Evolutionary conservation across 768 basidiomycete genomes (phyloP), one percentile per base, ranked within the genome.

Genomic region (Podaxis carcinomalis): DNA sequence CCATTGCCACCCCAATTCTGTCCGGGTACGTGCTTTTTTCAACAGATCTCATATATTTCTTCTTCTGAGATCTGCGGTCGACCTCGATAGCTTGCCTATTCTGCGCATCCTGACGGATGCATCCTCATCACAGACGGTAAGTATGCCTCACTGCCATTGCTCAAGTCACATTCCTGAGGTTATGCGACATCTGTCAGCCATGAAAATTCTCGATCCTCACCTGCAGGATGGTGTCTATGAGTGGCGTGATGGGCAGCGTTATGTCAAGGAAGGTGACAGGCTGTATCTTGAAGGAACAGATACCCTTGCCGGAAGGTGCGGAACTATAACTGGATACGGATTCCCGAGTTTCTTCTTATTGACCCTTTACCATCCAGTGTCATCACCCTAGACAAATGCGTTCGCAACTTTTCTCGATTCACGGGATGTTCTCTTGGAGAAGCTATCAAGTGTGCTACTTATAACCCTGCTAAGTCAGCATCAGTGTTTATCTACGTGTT

Each of bases 1-100:
- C 57, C 94, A 96, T 69, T 90, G 86, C 11, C 93, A 95, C 72
- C 93, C 94, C 14, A 92, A 93, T 70, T 92, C 92, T 47, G 90
- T 95, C 59, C 79, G 90, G 67, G 90, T 94, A 72, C 59, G 87
- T 77, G 19, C 56, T 36, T 65, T 40, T 32, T 32, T 44, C 53
- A 27, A 42, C 21, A 46, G 21, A 25, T 51, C 4, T 14, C 40
- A 10, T 5, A 39, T 36, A 9, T 32, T 11, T 49, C 56, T 47
- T 23, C 23, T 49, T 49, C 23, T 52, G 46, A n/a, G 42, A 50
- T 27, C 37, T 25, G 47, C 28, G 52, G n/a, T 9, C 40, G 23
- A 53, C 65, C 51, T 40, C 54, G 5, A 40, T 68, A 93, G 90
- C 74, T 93, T 62, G 94, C 94, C 1, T 94, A 95, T 72, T 84